Percentiles rank a stretch among this genome's conserved stretches.
phyloP scores from a whole-genome alignment of 2,329 filamentous ascomycete genomes.

The Trichophyton benhamiae region DNA sequence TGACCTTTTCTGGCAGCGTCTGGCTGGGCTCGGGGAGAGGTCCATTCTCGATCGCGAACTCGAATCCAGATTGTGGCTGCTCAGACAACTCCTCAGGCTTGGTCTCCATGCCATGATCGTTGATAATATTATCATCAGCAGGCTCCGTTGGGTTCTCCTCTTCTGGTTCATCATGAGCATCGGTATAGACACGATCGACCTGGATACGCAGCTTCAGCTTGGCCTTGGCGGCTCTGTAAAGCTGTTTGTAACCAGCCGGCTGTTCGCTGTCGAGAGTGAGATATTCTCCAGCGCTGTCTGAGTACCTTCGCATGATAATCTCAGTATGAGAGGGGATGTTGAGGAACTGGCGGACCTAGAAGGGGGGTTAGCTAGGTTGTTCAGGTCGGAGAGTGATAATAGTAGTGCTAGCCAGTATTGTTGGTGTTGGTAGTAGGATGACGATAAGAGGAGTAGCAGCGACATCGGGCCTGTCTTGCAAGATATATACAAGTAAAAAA shows the following conservation, averaged over 20 bases:
- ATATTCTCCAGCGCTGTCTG: constrained; percentile 75
- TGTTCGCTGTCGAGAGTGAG: constrained; percentile 69
- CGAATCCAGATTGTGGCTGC: not conserved
- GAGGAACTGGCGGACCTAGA: constrained; percentile 58
- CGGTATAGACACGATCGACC: constrained; percentile 39
- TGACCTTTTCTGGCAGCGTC: constrained; percentile 15
- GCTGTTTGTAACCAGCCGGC: constrained; percentile 81
- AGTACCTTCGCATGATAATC: constrained; percentile 78
- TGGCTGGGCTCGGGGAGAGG: constrained; percentile 9
- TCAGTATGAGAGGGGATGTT: constrained; percentile 49
- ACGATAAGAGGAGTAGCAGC: too few relatives aligned
- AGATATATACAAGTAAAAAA: too few relatives aligned
- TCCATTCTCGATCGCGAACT: not conserved
- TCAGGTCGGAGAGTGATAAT: not conserved
- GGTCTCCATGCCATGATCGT: not conserved
- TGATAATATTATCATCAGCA: too few relatives aligned
- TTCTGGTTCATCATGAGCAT: too few relatives aligned
- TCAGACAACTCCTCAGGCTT: not conserved
- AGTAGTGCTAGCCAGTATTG: not conserved
- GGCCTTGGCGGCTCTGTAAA: constrained; percentile 91
- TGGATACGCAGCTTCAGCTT: constrained; percentile 93
- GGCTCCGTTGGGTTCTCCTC: too few relatives aligned
- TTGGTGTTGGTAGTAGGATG: too few relatives aligned
- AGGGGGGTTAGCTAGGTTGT: not conserved
- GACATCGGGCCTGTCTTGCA: too few relatives aligned